Percentiles rank a stretch among this genome's conserved stretches.
phyloP scores from a whole-genome alignment of 2,329 filamentous ascomycete species.

The Talaromyces atroroseus region DNA sequence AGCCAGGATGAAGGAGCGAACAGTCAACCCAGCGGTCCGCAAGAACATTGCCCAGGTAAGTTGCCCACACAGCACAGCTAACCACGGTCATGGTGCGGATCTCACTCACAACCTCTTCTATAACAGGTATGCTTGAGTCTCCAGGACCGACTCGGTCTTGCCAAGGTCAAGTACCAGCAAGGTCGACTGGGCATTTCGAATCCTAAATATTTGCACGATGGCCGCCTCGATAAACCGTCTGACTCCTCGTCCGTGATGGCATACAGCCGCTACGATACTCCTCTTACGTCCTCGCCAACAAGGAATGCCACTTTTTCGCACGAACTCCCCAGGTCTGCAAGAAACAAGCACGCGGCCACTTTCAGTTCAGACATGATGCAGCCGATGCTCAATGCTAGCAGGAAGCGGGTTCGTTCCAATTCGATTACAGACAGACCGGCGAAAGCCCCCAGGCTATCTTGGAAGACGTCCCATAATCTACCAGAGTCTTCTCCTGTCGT shows the following conservation, averaged over 20 bases:
- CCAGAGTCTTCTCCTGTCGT: slow-evolving; percentile 84
- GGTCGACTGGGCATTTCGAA: slow-evolving; percentile 85
- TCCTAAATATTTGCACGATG: slow-evolving; percentile 73
- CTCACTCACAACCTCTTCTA: neutral
- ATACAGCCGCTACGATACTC: slow-evolving; percentile 47
- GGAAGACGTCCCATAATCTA: slow-evolving; percentile 72
- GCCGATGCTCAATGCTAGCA: slow-evolving; percentile 45
- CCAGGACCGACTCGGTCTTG: slow-evolving; percentile 88
- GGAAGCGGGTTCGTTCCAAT: slow-evolving; percentile 68
- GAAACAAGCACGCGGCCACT: slow-evolving; percentile 40
- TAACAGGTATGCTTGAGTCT: slow-evolving; percentile 82
- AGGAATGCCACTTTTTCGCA: slow-evolving; percentile 81
- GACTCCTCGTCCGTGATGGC: slow-evolving; percentile 83
- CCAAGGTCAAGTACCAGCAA: slow-evolving; percentile 95
- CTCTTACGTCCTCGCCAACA: slow-evolving; percentile 75
- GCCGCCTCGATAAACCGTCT: slow-evolving; percentile 70
- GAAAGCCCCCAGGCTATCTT: slow-evolving; percentile 59
- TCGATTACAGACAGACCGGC: slow-evolving; percentile 49
- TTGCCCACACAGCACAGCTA: slow-evolving; percentile 1
- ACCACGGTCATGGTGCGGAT: neutral
- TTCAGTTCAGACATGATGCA: slow-evolving; percentile 40
- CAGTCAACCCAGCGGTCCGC: slow-evolving; percentile 1
- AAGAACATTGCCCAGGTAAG: slow-evolving; percentile 13
- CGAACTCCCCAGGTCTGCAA: slow-evolving; percentile 57
- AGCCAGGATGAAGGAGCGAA: slow-evolving; percentile 3